Conservation (phyloP, 164 flowering plant genomes). For the Saururus chinensis region DNA sequence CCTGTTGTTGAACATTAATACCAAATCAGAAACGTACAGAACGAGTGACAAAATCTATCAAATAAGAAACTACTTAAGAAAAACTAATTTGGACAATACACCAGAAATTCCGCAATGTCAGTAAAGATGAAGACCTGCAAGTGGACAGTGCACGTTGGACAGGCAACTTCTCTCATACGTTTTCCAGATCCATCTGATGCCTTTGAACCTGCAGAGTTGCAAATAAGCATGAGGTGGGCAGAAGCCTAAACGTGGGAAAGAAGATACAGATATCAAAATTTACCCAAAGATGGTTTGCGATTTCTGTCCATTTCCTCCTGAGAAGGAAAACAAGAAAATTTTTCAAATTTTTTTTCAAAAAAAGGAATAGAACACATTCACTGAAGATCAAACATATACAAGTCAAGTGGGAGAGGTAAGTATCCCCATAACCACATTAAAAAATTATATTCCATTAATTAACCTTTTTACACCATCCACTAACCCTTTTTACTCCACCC, state of each 20-base stretch:
- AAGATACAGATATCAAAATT: neutral
- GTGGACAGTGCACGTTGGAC: constrained; percentile 95
- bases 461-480: too few relatives aligned
- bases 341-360: too few relatives aligned
- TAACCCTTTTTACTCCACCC: too few relatives aligned
- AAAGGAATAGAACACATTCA: too few relatives aligned
- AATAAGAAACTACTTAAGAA: neutral
- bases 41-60: neutral
- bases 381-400: too few relatives aligned
- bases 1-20: constrained; percentile 27
- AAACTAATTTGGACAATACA: neutral
- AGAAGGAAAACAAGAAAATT: neutral
- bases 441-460: too few relatives aligned
- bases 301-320: constrained; percentile 96
- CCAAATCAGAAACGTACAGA: neutral
- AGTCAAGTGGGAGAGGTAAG: too few relatives aligned
- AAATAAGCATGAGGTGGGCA: neutral
- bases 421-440: too few relatives aligned
- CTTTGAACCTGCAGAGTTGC: constrained; percentile 32
- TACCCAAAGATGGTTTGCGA: constrained; percentile 70
- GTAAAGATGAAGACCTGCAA: constrained; percentile 48
- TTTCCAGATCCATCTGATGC: constrained; percentile 52
- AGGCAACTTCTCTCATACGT: constrained; percentile 92
- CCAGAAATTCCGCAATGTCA: neutral
- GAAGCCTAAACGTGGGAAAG: neutral